Evolutionary conservation across 2,329 filamentous ascomycete genomes (phyloP).

Genomic region (Boeremia lycopersici): DNA sequence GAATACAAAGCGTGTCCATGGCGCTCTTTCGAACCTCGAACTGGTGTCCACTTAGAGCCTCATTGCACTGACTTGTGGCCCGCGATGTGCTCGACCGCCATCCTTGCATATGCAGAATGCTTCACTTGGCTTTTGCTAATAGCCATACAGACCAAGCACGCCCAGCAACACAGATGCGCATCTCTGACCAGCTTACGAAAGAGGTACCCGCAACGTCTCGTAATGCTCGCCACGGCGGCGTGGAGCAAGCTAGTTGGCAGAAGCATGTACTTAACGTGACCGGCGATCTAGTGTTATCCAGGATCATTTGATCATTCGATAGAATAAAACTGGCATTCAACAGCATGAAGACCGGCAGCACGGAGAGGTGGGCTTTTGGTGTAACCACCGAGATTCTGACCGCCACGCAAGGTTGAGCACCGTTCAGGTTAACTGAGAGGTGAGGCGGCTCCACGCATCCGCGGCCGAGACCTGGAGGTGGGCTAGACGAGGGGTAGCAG

Average conservation of each 20-base stretch:
- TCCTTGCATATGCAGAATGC: conserved; percentile 29
- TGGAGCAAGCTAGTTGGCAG: conserved; percentile 20
- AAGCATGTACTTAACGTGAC: conserved; percentile 25
- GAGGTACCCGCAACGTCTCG: conserved; percentile 29
- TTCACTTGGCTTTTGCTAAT: conserved; percentile 23
- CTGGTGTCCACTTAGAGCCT: conserved; percentile 13
- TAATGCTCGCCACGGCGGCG: conserved; percentile 25
- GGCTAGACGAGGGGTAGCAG: conserved; percentile 25
- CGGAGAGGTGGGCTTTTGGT: conserved; percentile 32
- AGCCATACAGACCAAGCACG: conserved; percentile 23
- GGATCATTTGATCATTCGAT: conserved; percentile 35
- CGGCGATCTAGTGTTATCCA: conserved; percentile 17
- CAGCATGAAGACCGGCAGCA: conserved; percentile 22
- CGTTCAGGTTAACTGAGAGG: conserved; percentile 15
- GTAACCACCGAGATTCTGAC: conserved; percentile 36
- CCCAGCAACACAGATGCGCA: conserved; percentile 20
- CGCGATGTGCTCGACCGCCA: conserved; percentile 15
- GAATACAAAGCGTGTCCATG: conserved; percentile 22
- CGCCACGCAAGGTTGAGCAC: conserved; percentile 30
- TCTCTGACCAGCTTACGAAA: conserved; percentile 35
- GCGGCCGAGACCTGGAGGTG: conserved; percentile 35
- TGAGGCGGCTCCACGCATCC: conserved; percentile 33
- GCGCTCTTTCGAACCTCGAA: conserved; percentile 10
- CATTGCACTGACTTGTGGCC: conserved; percentile 12
- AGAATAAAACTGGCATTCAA: conserved; percentile 22